These are phyloP conservation scores for Pinus taeda DNA, from an alignment of 75 land plant genomes.

Conservation along the genomic window DNA sequence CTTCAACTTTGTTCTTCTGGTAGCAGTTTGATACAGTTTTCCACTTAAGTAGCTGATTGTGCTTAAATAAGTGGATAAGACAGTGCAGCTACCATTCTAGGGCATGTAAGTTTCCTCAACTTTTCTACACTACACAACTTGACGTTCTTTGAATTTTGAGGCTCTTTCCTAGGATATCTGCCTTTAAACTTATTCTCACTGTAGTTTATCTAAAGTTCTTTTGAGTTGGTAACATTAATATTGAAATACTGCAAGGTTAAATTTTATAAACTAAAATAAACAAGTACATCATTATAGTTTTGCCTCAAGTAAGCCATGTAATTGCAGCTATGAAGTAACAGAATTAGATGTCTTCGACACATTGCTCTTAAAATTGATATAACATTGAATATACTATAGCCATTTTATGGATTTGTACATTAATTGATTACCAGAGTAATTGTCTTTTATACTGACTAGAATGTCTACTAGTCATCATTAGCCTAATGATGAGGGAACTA, in stretches of 20 bases:
- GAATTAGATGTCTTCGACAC: too few species aligned
- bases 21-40: not conserved
- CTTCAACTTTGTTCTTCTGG: not conserved
- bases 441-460: not conserved
- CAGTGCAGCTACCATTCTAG: not conserved
- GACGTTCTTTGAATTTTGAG: not conserved
- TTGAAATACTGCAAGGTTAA: too few species aligned
- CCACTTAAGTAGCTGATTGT: not conserved
- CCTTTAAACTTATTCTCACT: not conserved
- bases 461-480: not conserved
- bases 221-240: not conserved
- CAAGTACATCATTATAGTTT: too few species aligned
- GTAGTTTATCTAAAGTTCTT: not conserved
- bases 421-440: not conserved
- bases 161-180: not conserved
- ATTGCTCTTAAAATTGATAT: too few species aligned
- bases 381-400: not conserved
- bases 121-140: not conserved
- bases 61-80: not conserved
- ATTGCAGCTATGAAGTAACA: too few species aligned
- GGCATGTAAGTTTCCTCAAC: not conserved
- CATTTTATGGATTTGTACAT: not conserved
- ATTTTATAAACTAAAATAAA: too few species aligned
- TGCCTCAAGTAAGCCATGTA: too few species aligned
- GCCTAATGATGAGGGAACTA: not conserved